Evolutionary conservation across 2,329 filamentous ascomycete genomes (phyloP), one percentile per base, ranked within the genome.

Genomic region (Raffaelea albimanens): DNA sequence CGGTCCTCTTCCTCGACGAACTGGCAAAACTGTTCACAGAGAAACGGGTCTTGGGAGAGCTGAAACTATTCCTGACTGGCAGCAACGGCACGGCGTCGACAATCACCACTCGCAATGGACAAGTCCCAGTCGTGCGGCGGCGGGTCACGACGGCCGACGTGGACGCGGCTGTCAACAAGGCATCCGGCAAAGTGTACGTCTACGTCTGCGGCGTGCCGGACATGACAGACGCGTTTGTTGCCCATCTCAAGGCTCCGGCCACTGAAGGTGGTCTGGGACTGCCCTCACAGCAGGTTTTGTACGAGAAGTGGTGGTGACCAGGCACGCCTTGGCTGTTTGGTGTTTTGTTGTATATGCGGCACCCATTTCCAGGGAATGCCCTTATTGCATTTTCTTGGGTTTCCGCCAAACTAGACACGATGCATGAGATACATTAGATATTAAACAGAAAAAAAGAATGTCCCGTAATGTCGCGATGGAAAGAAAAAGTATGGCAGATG

Each of bases 141-240:
- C 67, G 77, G 23, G 68, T 80, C 38, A 60, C 57, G 0, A 43
- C 63, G 1, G 53, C 57, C 0, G 73, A 79, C 53, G 52, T 79
- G 4, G 55, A 58, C 7, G 58, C 58, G 1, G 69, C 66, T 0
- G 49, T 76, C 62, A n/a, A n/a, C 16, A 29, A 29, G 25, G 25
- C 2, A 14, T 5, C 9, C 10, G n/a, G 22, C 19, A 40, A 46
- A 3, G 40, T 43, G 4, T 53, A 46, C 3, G 76, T 79, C 13
- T 87, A 86, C 59, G 64, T 87, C 1, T 87, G 84, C 57, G 83
- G 83, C 1, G 74, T 82, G 14, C 80, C 80, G 11, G 55, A 56
- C 3, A 87, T 87, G 83, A 86, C 82, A 2, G 84, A 87, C 59
- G 70, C 75, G 44, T 72, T 85, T 54, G 77, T 83, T 1, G 62